Evolutionary conservation across 352 stramenopile species (phyloP), one percentile per base, ranked within the genome.

Genomic region (Salisapilia sapeloensis): DNA sequence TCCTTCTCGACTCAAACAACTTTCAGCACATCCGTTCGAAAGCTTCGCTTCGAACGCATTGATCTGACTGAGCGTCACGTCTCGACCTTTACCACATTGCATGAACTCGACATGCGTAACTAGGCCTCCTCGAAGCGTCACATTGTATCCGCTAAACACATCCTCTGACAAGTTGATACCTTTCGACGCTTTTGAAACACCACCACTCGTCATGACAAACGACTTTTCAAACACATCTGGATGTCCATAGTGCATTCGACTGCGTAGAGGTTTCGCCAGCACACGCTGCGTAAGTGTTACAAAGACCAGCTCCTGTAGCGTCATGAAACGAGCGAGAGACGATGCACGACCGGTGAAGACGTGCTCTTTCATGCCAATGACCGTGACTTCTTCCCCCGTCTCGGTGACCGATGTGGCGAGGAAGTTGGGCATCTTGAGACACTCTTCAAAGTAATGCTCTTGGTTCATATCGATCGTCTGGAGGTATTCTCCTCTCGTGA

Each of bases 381-480:
- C 75, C 20, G 71, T 85, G 32, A 83, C 74, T 30, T 79, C 67
- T 39, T 89, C 60, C 4, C 48, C 50, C 4, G 46, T 60, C 8
- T 44, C 43, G 4, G 54, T 64, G n/a, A n/a, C n/a, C 13, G 63
- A 63, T 10, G 69, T 85, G 4, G 72, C 71, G 35, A 92, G 38
- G 34, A 92, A 87, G 38, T 87, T 87, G 0, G 74, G 71, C 53
- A 92, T 89, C 49, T 90, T 92, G 12, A 92, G 42, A 15, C 63
- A 74, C 37, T 90, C 74, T 45, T 92, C 77, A 20, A 89, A 72
- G 47, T 90, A 90, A 33, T 89, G 71, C 29, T 92, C 77, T 43
- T 92, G 77, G 46, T 92, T 92, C 77, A 90, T 90, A 56, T 92
- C 77, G 35, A 92, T 92, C 6, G 74, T 89, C 41, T 92, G 77